phyloP scores from a whole-genome alignment of 2,329 filamentous ascomycete genomes.

The Venturiaceae sp. region DNA sequence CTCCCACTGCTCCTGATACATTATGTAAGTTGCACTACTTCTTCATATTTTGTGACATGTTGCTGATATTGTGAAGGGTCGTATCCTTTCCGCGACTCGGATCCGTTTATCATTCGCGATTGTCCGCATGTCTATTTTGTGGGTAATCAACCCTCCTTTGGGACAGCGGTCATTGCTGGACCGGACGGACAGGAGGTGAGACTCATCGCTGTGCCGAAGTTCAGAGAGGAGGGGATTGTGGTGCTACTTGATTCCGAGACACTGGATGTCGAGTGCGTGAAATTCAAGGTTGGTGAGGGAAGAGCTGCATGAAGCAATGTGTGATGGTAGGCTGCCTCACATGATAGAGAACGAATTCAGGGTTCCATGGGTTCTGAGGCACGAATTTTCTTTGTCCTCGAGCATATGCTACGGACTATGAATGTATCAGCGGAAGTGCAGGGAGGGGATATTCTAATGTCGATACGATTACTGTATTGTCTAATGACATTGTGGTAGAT shows the following conservation, averaged over 20 bases:
- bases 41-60: not conserved
- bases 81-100: slow-evolving; percentile 90
- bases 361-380: no score
- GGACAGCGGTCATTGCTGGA: slow-evolving; percentile 57
- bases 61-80: slow-evolving; percentile 50
- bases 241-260: slow-evolving; percentile 81
- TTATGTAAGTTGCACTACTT: slow-evolving; percentile 54
- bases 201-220: slow-evolving; percentile 75
- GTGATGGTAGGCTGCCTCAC: no score
- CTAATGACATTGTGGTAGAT: no score
- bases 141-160: slow-evolving; percentile 73
- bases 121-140: slow-evolving; percentile 90
- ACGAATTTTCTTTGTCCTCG: no score
- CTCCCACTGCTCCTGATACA: slow-evolving; percentile 92
- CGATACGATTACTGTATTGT: no score
- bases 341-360: no score
- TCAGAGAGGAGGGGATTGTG: slow-evolving; percentile 66
- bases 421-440: no score
- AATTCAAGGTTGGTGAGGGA: slow-evolving; percentile 26
- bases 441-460: no score
- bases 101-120: slow-evolving; percentile 76
- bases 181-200: slow-evolving; percentile 61
- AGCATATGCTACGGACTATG: no score
- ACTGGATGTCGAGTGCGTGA: slow-evolving; percentile 64
- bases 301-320: not conserved